Evolutionary conservation across 805 yeast species (phyloP).

Genomic region (Ogataea glucozyma): DNA sequence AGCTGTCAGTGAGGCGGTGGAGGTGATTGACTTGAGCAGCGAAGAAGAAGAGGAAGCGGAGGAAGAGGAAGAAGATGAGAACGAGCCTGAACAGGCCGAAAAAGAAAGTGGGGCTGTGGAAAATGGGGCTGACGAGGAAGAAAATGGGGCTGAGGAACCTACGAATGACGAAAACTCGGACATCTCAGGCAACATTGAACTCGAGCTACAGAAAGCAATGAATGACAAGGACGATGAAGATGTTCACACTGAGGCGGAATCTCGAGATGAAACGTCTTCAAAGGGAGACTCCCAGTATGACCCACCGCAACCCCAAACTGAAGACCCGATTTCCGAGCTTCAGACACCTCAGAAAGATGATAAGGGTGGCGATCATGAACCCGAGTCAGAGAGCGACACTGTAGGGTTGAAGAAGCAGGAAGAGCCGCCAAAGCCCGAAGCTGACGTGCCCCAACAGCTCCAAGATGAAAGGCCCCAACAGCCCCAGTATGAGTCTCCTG

Average conservation of each 20-base stretch:
- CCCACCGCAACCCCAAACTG: too few relatives aligned
- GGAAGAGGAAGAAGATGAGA: constrained; percentile 6
- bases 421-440: too few relatives aligned
- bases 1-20: not conserved
- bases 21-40: constrained; percentile 8
- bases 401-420: too few relatives aligned
- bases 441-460: too few relatives aligned
- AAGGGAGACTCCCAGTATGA: not conserved
- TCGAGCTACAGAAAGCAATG: not conserved
- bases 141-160: not conserved
- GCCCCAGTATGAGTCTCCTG: not conserved
- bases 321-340: too few relatives aligned
- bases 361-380: too few relatives aligned
- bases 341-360: too few relatives aligned
- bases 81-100: too few relatives aligned
- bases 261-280: not conserved
- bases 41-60: constrained; percentile 11
- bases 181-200: not conserved
- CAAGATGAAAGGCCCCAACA: not conserved
- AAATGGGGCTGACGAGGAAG: not conserved
- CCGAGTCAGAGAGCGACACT: too few relatives aligned
- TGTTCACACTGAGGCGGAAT: not conserved
- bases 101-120: not conserved
- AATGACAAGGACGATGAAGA: not conserved
- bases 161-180: too few relatives aligned